Conservation (phyloP, 2,329 filamentous ascomycete species). For the Trichoderma harzianum region DNA sequence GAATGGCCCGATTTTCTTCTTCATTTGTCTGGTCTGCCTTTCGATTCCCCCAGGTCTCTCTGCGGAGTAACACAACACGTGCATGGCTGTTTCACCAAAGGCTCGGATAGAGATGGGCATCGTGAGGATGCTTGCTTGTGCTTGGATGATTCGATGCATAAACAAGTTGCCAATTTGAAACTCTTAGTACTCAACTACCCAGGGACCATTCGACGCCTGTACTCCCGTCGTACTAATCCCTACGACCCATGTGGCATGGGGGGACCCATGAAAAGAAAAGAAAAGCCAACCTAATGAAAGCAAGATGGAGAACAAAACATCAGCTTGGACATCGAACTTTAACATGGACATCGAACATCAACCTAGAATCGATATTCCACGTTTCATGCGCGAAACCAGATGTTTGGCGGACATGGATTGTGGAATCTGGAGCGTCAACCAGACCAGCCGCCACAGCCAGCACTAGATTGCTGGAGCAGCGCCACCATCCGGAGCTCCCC, state of each 20-base stretch:
- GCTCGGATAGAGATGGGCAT: not conserved
- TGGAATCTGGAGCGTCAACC: not conserved
- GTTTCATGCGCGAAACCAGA: slow-evolving; percentile 9
- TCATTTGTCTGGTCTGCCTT: not conserved
- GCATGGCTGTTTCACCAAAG: not conserved
- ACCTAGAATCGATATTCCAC: slow-evolving; percentile 2
- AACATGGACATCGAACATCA: not conserved
- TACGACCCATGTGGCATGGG: not conserved
- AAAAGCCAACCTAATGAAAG: not conserved
- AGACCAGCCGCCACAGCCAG: not conserved
- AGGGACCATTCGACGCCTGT: not conserved
- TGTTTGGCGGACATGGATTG: slow-evolving; percentile 3
- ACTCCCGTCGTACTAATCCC: not conserved
- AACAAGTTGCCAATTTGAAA: not conserved
- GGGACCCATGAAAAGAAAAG: not conserved
- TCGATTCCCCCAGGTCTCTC: not conserved
- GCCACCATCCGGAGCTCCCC: not conserved
- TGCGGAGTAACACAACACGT: not conserved
- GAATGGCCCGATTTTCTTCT: not conserved
- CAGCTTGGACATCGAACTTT: not conserved
- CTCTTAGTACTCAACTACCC: not conserved
- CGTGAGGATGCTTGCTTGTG: not conserved
- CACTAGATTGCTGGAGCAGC: not conserved
- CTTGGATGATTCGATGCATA: not conserved
- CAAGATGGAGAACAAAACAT: not conserved